Conservation (phyloP, 2,329 filamentous ascomycete genomes). For the Diaporthe batatas region DNA sequence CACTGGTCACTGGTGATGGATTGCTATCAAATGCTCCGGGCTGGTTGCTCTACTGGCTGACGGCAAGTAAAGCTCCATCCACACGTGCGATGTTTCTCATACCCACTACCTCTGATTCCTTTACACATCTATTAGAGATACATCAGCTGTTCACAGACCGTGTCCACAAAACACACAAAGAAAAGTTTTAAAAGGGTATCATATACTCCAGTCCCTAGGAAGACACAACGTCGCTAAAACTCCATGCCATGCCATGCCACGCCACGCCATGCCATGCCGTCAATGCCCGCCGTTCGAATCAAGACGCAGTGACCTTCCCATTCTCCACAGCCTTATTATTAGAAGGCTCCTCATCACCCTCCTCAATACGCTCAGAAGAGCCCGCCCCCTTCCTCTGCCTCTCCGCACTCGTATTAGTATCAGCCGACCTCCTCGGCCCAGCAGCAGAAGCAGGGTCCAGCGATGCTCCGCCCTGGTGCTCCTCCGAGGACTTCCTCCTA, state of each 20-base stretch:
- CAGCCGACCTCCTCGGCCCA: slow-evolving; percentile 1
- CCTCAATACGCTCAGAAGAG: slow-evolving; percentile 21
- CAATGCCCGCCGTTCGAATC: not conserved
- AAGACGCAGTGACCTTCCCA: not conserved
- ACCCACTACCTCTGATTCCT: too few relatives aligned
- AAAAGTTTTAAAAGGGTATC: too few relatives aligned
- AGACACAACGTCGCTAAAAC: not conserved
- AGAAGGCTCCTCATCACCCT: not conserved
- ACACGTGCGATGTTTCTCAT: too few relatives aligned
- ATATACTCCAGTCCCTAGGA: slow-evolving; percentile 23
- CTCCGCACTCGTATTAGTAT: slow-evolving; percentile 4
- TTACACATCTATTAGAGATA: too few relatives aligned
- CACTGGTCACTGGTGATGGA: too few relatives aligned
- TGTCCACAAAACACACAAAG: not conserved
- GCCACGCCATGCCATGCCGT: slow-evolving; percentile 3
- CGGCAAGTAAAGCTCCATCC: too few relatives aligned
- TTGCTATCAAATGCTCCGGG: too few relatives aligned
- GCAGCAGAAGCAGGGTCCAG: slow-evolving; percentile 1
- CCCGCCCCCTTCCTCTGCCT: slow-evolving; percentile 8
- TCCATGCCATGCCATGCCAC: slow-evolving; percentile 6
- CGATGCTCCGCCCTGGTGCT: not conserved
- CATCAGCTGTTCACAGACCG: not conserved
- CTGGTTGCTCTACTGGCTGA: too few relatives aligned
- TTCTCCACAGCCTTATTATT: not conserved
- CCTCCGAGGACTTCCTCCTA: slow-evolving; percentile 2